A percentile compares a stretch with the other conserved stretches of the same genome.
Evolutionary conservation across 2,329 filamentous ascomycete species (phyloP).

Genomic region (Fusarium sarcochroum): DNA sequence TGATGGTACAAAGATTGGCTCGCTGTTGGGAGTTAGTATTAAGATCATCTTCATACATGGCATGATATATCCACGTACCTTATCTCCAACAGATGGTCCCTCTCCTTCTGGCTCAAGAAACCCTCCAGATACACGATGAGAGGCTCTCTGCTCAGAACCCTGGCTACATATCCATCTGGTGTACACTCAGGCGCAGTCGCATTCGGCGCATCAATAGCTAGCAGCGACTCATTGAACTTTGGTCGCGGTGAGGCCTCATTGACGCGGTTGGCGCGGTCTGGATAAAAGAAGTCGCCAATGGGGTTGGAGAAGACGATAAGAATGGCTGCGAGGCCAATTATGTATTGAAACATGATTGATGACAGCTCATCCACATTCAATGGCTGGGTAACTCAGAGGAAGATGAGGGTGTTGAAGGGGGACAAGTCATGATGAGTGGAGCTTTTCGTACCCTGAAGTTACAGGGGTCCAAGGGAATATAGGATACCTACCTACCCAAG

Average conservation of each 20-base stretch:
- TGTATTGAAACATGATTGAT: constrained; percentile 60
- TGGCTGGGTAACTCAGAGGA: background rate
- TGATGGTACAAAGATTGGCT: constrained; percentile 64
- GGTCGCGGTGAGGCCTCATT: constrained; percentile 57
- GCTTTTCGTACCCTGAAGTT: constrained; percentile 7
- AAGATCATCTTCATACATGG: background rate
- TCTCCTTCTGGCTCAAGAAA: constrained; percentile 63
- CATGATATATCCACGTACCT: constrained; percentile 55
- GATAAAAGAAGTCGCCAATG: constrained; percentile 56
- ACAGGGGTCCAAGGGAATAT: constrained; percentile 10
- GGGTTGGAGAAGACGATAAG: constrained; percentile 62
- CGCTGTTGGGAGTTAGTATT: constrained; percentile 50
- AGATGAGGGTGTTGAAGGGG: background rate
- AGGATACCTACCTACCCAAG: too few species aligned
- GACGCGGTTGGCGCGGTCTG: constrained; percentile 29
- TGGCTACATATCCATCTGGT: constrained; percentile 60
- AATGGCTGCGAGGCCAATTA: constrained; percentile 59
- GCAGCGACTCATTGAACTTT: constrained; percentile 64
- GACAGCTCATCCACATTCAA: background rate
- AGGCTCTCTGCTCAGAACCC: constrained; percentile 64
- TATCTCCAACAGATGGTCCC: constrained; percentile 63
- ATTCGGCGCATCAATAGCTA: constrained; percentile 62
- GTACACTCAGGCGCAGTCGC: constrained; percentile 55
- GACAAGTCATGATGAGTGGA: constrained; percentile 30
- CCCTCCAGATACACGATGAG: constrained; percentile 68